phyloP scores from a whole-genome alignment of 1,139 yeast species.

The Yamadazyma dendronema region DNA sequence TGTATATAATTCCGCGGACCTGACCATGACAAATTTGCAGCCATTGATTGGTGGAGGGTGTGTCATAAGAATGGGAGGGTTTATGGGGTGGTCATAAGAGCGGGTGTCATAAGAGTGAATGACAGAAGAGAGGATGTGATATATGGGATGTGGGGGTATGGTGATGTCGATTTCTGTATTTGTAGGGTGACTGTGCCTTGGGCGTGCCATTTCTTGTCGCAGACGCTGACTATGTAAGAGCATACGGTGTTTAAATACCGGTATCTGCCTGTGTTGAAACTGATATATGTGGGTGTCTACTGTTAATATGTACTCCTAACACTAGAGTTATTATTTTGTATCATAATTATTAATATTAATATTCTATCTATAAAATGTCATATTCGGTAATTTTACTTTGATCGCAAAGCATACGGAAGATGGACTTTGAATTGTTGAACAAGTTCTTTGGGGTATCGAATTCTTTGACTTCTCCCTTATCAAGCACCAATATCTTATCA shows the following conservation, averaged over 20 bases:
- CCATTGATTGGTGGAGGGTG: not conserved
- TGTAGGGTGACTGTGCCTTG: not conserved
- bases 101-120: too few relatives aligned
- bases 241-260: not conserved
- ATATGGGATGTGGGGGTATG: too few relatives aligned
- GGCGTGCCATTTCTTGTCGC: too few relatives aligned
- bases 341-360: not conserved
- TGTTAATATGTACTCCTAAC: too few relatives aligned
- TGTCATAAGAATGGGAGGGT: too few relatives aligned
- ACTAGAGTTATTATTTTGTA: too few relatives aligned
- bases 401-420: conserved; percentile 40
- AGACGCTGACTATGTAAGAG: not conserved
- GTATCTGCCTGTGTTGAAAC: too few relatives aligned
- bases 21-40: conserved; percentile 1
- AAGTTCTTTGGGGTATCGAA: conserved; percentile 48
- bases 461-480: conserved; percentile 48
- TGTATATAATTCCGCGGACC: not conserved
- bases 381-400: conserved; percentile 23
- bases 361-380: not conserved
- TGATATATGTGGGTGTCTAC: too few relatives aligned
- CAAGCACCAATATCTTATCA: conserved; percentile 53
- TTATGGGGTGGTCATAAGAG: too few relatives aligned
- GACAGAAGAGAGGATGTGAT: too few relatives aligned
- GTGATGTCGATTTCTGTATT: not conserved
- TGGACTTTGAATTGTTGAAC: conserved; percentile 32